Evolutionary conservation across 257 asterid species (phyloP).

Genomic region (Solanum paucissectum): DNA sequence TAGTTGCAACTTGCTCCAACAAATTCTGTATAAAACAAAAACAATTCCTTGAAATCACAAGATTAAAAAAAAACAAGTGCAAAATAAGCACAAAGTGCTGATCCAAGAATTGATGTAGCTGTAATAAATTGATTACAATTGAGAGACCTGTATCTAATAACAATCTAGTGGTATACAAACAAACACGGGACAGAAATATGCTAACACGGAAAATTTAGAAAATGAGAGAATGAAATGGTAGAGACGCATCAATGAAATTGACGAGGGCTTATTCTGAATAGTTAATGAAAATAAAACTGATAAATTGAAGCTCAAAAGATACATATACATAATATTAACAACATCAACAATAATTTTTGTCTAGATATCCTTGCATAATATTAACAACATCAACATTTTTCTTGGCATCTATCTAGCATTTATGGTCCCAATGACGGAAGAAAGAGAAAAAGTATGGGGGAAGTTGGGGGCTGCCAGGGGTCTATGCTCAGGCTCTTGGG

Average conservation of each 20-base stretch:
- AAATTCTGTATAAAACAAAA: slow-evolving; percentile 25
- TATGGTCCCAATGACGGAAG: not conserved
- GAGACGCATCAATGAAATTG: not conserved
- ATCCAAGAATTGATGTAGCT: not conserved
- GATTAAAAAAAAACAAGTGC: not conserved
- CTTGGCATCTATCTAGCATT: not conserved
- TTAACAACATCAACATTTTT: not conserved
- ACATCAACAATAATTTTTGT: not conserved
- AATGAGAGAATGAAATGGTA: not conserved
- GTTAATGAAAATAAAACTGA: not conserved
- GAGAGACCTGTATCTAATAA: not conserved
- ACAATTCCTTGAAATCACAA: not conserved
- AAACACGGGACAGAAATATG: not conserved
- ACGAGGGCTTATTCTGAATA: not conserved
- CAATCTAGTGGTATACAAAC: not conserved
- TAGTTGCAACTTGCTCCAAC: slow-evolving; percentile 49
- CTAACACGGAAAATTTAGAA: not conserved
- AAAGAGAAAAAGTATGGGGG: not conserved
- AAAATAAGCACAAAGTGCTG: not conserved
- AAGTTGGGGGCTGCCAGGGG: not conserved
- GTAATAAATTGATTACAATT: not conserved
- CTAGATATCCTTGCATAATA: not conserved
- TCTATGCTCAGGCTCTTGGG: not conserved
- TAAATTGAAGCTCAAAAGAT: not conserved
- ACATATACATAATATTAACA: not conserved